Evolutionary conservation across 495 filamentous ascomycete species (phyloP).

Genomic region (Aspergillus nidulans): DNA sequence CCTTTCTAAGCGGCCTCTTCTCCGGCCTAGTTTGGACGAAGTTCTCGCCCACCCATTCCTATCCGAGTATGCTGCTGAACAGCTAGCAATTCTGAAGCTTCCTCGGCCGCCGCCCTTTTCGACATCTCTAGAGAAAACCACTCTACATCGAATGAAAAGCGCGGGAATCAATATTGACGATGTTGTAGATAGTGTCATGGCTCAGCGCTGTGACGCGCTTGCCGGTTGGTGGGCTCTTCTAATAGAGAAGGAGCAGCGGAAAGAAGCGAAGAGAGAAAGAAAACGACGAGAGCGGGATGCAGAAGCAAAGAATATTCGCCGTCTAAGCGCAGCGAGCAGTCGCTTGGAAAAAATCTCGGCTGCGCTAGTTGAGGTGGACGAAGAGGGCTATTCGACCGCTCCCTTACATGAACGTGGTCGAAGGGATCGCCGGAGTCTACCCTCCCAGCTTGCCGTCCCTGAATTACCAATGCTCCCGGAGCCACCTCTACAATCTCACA

Average conservation of each 20-base stretch:
- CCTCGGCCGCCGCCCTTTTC: slow-evolving; percentile 81
- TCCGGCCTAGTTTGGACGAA: slow-evolving; percentile 80
- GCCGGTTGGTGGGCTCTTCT: slow-evolving; percentile 96
- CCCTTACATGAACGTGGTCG: slow-evolving; percentile 43
- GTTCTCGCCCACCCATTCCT: slow-evolving; percentile 88
- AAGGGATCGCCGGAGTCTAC: slow-evolving; percentile 54
- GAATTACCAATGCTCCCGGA: slow-evolving; percentile 76
- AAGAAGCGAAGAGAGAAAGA: slow-evolving; percentile 74
- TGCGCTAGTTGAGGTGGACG: slow-evolving; percentile 68
- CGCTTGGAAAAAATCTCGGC: slow-evolving; percentile 74
- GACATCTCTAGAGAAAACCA: slow-evolving; percentile 85
- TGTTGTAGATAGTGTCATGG: slow-evolving; percentile 88
- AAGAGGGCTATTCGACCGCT: slow-evolving; percentile 50
- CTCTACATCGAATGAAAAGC: slow-evolving; percentile 86
- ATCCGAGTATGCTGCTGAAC: slow-evolving; percentile 78
- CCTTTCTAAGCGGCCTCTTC: slow-evolving; percentile 81
- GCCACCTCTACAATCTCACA: slow-evolving; percentile 35
- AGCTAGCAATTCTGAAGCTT: slow-evolving; percentile 84
- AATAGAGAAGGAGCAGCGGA: slow-evolving; percentile 93
- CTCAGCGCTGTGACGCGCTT: slow-evolving; percentile 81
- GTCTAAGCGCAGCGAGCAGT: slow-evolving; percentile 81
- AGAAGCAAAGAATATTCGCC: slow-evolving; percentile 73
- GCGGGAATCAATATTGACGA: slow-evolving; percentile 92
- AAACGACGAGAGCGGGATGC: slow-evolving; percentile 81
- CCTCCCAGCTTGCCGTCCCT: slow-evolving; percentile 47